phyloP scores from a whole-genome alignment of 805 yeast species.

The Helenozyma rhizophorensis region DNA sequence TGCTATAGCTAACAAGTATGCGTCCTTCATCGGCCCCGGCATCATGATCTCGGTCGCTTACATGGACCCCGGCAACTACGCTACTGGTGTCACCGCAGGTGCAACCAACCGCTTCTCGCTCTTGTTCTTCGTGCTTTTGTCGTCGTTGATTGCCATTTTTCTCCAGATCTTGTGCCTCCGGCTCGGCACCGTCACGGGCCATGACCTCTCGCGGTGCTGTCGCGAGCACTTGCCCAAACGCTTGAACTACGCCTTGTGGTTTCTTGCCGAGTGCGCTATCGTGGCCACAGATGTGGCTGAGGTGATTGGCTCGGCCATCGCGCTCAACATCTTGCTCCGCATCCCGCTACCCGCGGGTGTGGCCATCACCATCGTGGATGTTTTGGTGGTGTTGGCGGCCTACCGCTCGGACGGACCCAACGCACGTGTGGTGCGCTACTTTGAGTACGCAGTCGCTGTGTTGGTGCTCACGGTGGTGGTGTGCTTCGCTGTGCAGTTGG shows the following conservation, averaged over 20 bases:
- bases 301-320: conserved; percentile 89
- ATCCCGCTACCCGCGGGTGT: conserved; percentile 78
- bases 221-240: conserved; percentile 62
- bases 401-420: conserved; percentile 69
- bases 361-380: conserved; percentile 74
- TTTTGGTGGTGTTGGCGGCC: conserved; percentile 69
- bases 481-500: conserved; percentile 70
- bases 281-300: conserved; percentile 93
- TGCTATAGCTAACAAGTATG: conserved; percentile 42
- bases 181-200: conserved; percentile 84
- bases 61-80: conserved; percentile 92
- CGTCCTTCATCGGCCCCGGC: conserved; percentile 81
- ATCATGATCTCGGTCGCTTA: conserved; percentile 85
- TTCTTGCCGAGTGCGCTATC: conserved; percentile 79
- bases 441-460: conserved; percentile 69
- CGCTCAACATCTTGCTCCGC: conserved; percentile 68
- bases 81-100: conserved; percentile 89
- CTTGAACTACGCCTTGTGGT: conserved; percentile 59
- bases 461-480: conserved; percentile 70
- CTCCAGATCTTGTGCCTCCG: conserved; percentile 80
- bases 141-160: conserved; percentile 82
- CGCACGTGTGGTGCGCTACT: conserved; percentile 67
- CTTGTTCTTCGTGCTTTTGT: conserved; percentile 64
- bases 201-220: conserved; percentile 84
- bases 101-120: conserved; percentile 72